Base-by-base conservation (phyloP, 2,329 filamentous ascomycete species). In the Colletotrichum tamarilloi region DNA sequence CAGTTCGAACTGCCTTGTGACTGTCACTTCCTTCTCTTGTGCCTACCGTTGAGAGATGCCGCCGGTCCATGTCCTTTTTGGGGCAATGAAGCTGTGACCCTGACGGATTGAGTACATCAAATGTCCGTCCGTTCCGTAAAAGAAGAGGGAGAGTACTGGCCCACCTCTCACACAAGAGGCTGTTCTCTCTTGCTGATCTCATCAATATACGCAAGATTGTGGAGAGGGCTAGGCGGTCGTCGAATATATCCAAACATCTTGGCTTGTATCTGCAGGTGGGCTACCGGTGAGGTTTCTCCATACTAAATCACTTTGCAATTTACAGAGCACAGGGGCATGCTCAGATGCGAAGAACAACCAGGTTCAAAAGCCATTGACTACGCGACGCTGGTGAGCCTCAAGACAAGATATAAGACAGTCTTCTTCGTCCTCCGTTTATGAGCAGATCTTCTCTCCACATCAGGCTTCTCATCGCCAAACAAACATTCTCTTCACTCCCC, bases 221-320 rank as follows among this genome's bases (percentile, higher is more conserved):
- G 68, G 64, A 62, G 57, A 68, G 38, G 52, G 53, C 69, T 72
- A 26, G 69, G 69, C 69, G 68, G 64, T 72, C 52, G n/a, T 58
- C 69, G n/a, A 49, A 72, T 58, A 72, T 55, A 68, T 42, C 38
- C 57, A 35, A 52, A 67, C 58, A 19, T 42, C 35, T 59, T 11
- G n/a, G 46, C 38, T n/a, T 30, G 7, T 26, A 16, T 19, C 1
- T 14, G 26, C 56, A 28, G 30, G 38, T 67, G 49, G 62, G 28
- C 42, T 30, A 16, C 60, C 28, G 55, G 30, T 26, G 28, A 49
- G 24, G 32, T 53, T 16, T 22, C n/a, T 26, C 46, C 7, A n/a
- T 16, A 12, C 26, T 22, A 16, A 67, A 38, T 32, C 22, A 16
- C 19, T 38, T 1, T 53, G 22, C 19, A 19, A 22, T 57, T n/a